phyloP scores from a whole-genome alignment of 2,329 filamentous ascomycete genomes.

The Colletotrichum brevisporum region DNA sequence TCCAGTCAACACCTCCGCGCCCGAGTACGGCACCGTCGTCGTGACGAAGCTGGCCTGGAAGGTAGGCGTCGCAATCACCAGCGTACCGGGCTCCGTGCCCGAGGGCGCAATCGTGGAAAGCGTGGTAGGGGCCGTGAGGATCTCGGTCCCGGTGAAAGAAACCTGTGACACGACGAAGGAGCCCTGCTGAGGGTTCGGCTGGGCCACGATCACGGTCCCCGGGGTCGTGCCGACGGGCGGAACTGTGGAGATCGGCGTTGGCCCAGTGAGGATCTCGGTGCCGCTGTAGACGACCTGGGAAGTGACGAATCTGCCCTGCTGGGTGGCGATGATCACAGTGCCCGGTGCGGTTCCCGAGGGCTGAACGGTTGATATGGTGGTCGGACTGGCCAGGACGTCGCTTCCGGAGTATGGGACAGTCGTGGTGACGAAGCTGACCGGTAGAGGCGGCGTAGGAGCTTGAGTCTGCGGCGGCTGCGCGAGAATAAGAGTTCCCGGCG shows the following conservation, averaged over 20 bases:
- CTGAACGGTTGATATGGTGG: not conserved
- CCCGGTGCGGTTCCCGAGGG: not conserved
- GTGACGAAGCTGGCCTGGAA: not conserved
- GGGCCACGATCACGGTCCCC: not conserved
- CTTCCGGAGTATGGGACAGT: not conserved
- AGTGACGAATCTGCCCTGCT: slow-evolving; percentile 19
- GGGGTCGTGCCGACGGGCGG: not conserved
- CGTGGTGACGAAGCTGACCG: not conserved
- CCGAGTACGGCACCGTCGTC: not conserved
- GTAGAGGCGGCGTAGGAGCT: no score
- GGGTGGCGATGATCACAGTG: not conserved
- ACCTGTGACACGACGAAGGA: slow-evolving; percentile 1
- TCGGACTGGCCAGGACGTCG: not conserved
- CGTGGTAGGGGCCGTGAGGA: not conserved
- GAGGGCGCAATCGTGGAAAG: slow-evolving; percentile 3
- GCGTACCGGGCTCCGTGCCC: not conserved
- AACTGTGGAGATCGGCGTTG: not conserved
- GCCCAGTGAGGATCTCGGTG: not conserved
- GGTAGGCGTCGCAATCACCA: not conserved
- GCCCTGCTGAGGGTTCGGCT: not conserved
- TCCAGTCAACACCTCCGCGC: not conserved
- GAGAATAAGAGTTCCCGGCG: not conserved
- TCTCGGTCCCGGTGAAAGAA: slow-evolving; percentile 7
- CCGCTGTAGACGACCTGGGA: slow-evolving; percentile 21
- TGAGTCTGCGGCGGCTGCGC: not conserved